A percentile compares a stretch with the other conserved stretches of the same genome.
Evolutionary conservation across 2,329 filamentous ascomycete species (phyloP).

Genomic region (Aspergillus tamarii): DNA sequence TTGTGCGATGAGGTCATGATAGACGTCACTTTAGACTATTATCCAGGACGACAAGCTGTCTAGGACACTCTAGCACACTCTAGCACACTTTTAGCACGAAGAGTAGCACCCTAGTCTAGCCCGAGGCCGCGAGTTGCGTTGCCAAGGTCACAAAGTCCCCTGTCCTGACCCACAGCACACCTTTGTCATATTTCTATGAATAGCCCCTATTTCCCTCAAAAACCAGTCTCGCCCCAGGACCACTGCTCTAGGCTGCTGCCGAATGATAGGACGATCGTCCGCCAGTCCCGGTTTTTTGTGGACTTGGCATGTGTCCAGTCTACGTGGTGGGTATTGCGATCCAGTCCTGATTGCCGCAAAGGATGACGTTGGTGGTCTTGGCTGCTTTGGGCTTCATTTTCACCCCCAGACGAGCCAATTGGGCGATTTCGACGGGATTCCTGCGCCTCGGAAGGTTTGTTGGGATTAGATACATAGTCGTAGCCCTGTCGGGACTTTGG

Average conservation of each 20-base stretch:
- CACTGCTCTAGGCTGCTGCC: background rate
- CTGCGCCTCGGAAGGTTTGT: background rate
- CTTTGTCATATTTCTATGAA: conserved; percentile 3
- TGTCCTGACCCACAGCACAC: conserved; percentile 1
- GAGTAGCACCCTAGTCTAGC: background rate
- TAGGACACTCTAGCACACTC: background rate
- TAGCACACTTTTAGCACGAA: background rate
- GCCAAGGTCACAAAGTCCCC: conserved; percentile 5
- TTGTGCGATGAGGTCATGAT: background rate
- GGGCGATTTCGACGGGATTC: background rate
- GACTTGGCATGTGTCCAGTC: conserved; percentile 1
- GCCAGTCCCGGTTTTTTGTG: background rate
- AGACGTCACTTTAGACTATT: background rate
- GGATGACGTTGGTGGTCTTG: conserved; percentile 4
- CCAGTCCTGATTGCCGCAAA: background rate
- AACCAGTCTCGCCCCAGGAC: background rate
- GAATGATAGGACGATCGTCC: conserved; percentile 1
- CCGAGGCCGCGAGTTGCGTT: background rate
- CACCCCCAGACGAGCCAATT: background rate
- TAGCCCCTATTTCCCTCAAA: background rate
- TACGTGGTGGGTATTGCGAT: background rate
- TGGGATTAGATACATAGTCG: background rate
- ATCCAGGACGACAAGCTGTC: background rate
- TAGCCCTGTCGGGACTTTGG: background rate
- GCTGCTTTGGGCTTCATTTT: background rate